These are phyloP conservation scores for Tuber microsphaerosporum DNA, from an alignment of 495 filamentous ascomycete genomes.

Conservation along the genomic window DNA sequence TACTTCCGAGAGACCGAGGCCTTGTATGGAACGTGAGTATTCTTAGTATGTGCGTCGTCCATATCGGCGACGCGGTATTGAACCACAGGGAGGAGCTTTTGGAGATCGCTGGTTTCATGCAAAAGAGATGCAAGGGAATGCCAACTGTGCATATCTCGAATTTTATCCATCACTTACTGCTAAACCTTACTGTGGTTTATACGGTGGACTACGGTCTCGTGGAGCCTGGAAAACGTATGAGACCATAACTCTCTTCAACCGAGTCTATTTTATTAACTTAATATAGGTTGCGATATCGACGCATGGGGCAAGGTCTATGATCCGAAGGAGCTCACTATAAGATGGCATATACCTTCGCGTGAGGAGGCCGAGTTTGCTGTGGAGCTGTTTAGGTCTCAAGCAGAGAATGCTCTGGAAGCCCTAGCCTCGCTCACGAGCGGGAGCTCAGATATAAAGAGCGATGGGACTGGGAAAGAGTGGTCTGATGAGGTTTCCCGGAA, in stretches of 20 bases:
- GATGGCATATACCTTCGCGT: conserved; percentile 77
- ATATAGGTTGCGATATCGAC: conserved; percentile 24
- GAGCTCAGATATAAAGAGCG: conserved; percentile 75
- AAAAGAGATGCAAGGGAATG: conserved; percentile 83
- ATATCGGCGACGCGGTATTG: conserved; percentile 82
- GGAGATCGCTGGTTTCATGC: conserved; percentile 90
- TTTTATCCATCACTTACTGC: conserved; percentile 96
- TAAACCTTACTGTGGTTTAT: conserved; percentile 90
- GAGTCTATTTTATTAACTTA: neutral
- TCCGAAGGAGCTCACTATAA: conserved; percentile 68
- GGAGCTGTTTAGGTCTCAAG: conserved; percentile 74
- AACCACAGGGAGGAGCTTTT: conserved; percentile 81
- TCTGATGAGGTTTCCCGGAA: conserved; percentile 91
- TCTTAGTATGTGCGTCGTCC: conserved; percentile 96
- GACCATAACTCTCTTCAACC: conserved; percentile 6
- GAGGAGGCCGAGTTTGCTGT: conserved; percentile 83
- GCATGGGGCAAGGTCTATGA: conserved; percentile 66
- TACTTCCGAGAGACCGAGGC: conserved; percentile 83
- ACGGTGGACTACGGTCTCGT: conserved; percentile 81
- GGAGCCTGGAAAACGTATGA: conserved; percentile 56
- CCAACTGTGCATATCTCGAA: conserved; percentile 94
- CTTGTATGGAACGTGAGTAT: conserved; percentile 96
- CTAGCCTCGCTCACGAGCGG: conserved; percentile 70
- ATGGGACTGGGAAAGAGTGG: conserved; percentile 96
- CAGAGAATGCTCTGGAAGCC: conserved; percentile 58